A percentile compares a stretch with the other conserved stretches of the same genome.
These are phyloP conservation scores for Mediolabrus comicus DNA, from an alignment of 108 stramenopile species.

Conservation along the genomic window DNA sequence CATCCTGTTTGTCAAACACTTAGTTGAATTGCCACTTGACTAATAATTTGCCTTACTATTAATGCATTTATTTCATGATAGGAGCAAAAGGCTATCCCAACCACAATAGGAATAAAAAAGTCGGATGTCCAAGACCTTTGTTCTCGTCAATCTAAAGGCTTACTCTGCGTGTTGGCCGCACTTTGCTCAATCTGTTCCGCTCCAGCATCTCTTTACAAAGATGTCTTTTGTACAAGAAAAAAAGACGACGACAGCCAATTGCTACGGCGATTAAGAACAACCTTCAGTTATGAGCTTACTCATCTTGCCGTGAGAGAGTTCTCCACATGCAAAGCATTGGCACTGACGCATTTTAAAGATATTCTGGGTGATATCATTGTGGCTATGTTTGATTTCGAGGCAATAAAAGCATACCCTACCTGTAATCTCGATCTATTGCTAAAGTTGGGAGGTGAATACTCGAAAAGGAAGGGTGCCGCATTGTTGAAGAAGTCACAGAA, in stretches of 20 bases:
- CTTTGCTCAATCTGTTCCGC: slow-evolving; percentile 8
- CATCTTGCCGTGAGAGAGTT: slow-evolving; percentile 5
- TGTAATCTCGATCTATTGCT: slow-evolving; percentile 11
- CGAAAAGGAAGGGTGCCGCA: slow-evolving; percentile 19
- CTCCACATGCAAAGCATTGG: slow-evolving; percentile 7
- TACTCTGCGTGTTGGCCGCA: slow-evolving; percentile 27
- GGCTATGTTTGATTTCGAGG: slow-evolving; percentile 19
- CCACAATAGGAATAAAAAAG: slow-evolving; percentile 11
- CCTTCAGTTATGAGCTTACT: slow-evolving; percentile 33
- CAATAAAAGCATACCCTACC: slow-evolving; percentile 28
- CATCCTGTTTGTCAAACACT: background rate
- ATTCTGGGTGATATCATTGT: slow-evolving; percentile 13
- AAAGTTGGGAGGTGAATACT: slow-evolving; percentile 13
- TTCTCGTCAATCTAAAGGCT: slow-evolving; percentile 16
- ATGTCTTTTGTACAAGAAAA: background rate
- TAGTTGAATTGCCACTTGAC: background rate
- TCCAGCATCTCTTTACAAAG: background rate
- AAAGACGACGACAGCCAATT: slow-evolving; percentile 9
- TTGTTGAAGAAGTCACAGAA: background rate
- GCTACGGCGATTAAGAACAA: slow-evolving; percentile 17
- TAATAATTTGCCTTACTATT: background rate
- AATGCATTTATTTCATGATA: too few relatives aligned
- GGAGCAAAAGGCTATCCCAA: background rate
- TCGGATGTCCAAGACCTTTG: slow-evolving; percentile 13
- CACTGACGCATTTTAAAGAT: slow-evolving; percentile 4